Conservation (phyloP, 2,329 filamentous ascomycete genomes). For the Colletotrichum sp. region DNA sequence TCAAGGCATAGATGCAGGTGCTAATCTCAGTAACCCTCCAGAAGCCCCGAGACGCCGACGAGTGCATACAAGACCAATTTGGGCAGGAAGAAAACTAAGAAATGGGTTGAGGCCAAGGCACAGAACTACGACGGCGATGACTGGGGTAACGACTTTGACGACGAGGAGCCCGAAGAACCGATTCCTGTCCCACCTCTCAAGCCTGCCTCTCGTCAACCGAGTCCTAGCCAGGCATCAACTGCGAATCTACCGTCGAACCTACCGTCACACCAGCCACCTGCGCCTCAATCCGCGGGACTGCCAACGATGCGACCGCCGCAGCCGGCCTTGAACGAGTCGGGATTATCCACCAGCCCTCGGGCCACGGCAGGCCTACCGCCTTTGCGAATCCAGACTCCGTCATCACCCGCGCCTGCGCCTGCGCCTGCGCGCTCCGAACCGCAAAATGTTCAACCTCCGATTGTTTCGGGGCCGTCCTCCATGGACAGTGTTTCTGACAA, state of each 20-base stretch:
- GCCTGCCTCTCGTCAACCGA: constrained; percentile 27
- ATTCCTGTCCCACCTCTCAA: constrained; percentile 36
- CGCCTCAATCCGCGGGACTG: constrained; percentile 24
- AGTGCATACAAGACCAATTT: constrained; percentile 79
- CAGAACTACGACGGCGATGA: constrained; percentile 92
- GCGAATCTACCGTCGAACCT: constrained; percentile 22
- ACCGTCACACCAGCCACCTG: constrained; percentile 23
- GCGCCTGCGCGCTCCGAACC: not conserved
- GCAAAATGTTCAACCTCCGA: not conserved
- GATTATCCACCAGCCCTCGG: constrained; percentile 25
- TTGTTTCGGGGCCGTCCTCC: not conserved
- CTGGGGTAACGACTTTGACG: constrained; percentile 74
- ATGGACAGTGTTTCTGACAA: constrained; percentile 16
- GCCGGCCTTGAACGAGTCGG: not conserved
- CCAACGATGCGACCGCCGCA: constrained; percentile 28
- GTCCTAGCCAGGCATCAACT: constrained; percentile 38
- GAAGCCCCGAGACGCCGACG: constrained; percentile 23
- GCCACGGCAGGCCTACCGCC: constrained; percentile 30
- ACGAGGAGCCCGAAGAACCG: constrained; percentile 53
- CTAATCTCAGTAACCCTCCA: not conserved
- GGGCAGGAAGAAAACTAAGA: constrained; percentile 86
- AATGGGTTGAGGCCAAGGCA: constrained; percentile 91
- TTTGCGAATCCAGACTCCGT: constrained; percentile 33
- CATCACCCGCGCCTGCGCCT: constrained; percentile 1
- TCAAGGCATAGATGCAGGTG: not conserved